Percentiles rank a stretch among this genome's conserved stretches.
Evolutionary conservation across 352 stramenopile genomes (phyloP).

Genomic region (Pythium rishiriense): DNA sequence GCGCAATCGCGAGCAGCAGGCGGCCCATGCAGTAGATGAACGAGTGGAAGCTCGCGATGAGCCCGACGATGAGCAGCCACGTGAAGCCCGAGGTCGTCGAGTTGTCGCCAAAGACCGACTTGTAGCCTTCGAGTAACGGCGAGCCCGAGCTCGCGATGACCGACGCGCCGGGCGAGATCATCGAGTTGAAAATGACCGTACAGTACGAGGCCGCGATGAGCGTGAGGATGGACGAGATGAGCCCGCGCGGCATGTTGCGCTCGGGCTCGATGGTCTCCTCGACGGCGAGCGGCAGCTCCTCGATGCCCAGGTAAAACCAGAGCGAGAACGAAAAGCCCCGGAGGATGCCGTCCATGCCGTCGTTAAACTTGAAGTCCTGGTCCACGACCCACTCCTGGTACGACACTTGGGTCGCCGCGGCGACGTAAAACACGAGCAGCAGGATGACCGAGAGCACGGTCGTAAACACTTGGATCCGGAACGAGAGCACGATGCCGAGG

Average conservation of each 20-base stretch:
- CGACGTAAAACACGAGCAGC: slow-evolving; percentile 62
- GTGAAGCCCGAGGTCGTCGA: slow-evolving; percentile 56
- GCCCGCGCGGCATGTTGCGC: slow-evolving; percentile 65
- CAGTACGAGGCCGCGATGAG: slow-evolving; percentile 52
- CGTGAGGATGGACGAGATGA: slow-evolving; percentile 55
- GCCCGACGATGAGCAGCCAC: slow-evolving; percentile 60
- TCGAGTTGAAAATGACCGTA: slow-evolving; percentile 58
- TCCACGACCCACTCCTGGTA: slow-evolving; percentile 56
- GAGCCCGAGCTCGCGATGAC: slow-evolving; percentile 39
- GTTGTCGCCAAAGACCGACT: slow-evolving; percentile 72
- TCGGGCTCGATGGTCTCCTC: slow-evolving; percentile 73
- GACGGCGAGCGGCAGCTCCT: slow-evolving; percentile 68
- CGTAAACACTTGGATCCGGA: slow-evolving; percentile 58
- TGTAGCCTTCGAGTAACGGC: slow-evolving; percentile 62
- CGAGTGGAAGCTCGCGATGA: slow-evolving; percentile 65
- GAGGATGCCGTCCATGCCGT: slow-evolving; percentile 41
- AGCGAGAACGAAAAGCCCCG: slow-evolving; percentile 60
- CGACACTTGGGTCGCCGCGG: slow-evolving; percentile 45
- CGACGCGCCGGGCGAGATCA: slow-evolving; percentile 48
- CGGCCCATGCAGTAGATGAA: slow-evolving; percentile 76
- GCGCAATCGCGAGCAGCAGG: slow-evolving; percentile 62
- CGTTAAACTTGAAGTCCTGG: slow-evolving; percentile 53
- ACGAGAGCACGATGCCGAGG: slow-evolving; percentile 54
- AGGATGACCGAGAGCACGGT: slow-evolving; percentile 51
- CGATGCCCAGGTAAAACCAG: slow-evolving; percentile 79